Evolutionary conservation across 75 land plant genomes (phyloP), one percentile per base, ranked within the genome.

Genomic region (Isoetes taiwanensis): DNA sequence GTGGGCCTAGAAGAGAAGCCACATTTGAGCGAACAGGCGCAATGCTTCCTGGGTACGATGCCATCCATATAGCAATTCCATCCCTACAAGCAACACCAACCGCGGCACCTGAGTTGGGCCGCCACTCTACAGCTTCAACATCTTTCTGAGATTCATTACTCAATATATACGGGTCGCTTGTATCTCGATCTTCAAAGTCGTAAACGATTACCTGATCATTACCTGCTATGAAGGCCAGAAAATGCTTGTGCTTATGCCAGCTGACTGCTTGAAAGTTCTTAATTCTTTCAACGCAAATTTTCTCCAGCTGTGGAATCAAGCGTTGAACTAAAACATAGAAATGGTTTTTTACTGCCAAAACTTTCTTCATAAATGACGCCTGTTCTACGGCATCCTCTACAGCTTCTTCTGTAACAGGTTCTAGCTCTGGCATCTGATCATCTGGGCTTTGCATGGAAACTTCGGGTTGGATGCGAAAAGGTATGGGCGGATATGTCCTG

Each of bases 41-140:
- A 26, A 72, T 59, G 66, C 73, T 90, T 26, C 86, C 86, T 32
- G 85, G 85, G 34, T 72, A 83, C 56, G 85, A 83, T 38, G 89
- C 89, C 66, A 80, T 76, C 97, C 97, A 91, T 28, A 91, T 74
- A 62, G 89, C 84, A 46, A 91, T 68, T 50, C 97, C 97, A 57
- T 40, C 72, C 96, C 80, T 80, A 84, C 95, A 86, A 43, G 79
- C 85, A 33, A 91, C 83, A 69, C 80, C 41, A 30, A 91, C 70
- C 2, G 82, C 77, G 55, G 62, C 73, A 23, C 97, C 97, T 8
- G 82, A 78, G 74, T 87, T 87, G 60, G 97, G 97, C 62, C 97
- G 72, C 97, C 97, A 91, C 56, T 83, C 95, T 65, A 87, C 39
- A 30, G 76, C 66, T 55, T 83, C 80, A 37, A 91, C 78, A 43